phyloP scores from a whole-genome alignment of 208 protist genomes.

The Acanthamoeba triangularis region DNA sequence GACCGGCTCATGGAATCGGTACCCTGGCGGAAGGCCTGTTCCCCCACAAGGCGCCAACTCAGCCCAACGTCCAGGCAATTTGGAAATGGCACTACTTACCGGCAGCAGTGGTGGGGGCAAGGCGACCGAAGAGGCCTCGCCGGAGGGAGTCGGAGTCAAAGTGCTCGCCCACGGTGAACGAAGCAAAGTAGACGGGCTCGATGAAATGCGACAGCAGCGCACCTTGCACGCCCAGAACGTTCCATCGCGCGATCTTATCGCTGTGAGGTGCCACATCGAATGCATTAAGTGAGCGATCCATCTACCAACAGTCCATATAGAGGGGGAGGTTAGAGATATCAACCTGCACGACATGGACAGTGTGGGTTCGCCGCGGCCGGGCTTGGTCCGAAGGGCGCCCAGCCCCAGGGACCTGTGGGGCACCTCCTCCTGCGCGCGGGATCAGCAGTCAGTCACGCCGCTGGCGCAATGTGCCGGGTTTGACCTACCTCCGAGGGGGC shows the following conservation, averaged over 20 bases:
- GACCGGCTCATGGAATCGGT: background rate
- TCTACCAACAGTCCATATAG: too few relatives aligned
- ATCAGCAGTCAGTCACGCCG: background rate
- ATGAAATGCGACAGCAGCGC: conserved; percentile 81
- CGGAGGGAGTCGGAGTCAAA: conserved; percentile 57
- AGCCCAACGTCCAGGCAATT: background rate
- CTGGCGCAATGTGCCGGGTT: background rate
- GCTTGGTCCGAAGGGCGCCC: conserved; percentile 78
- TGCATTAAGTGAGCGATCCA: too few relatives aligned
- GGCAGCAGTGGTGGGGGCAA: background rate
- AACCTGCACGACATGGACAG: conserved; percentile 81
- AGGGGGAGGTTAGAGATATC: too few relatives aligned
- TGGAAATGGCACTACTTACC: background rate
- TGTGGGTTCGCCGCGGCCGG: conserved; percentile 82
- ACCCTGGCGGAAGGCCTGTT: background rate
- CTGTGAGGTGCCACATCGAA: background rate
- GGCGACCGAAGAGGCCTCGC: conserved; percentile 64
- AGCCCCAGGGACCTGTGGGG: background rate
- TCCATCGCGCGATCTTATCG: conserved; percentile 85
- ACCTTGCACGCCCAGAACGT: conserved; percentile 81
- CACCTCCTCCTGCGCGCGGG: background rate
- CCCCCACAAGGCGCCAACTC: too few relatives aligned
- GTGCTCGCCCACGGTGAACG: conserved; percentile 76
- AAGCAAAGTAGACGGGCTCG: conserved; percentile 72
- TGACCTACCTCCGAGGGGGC: background rate